phyloP scores from a whole-genome alignment of 2,329 filamentous ascomycete species.

The Hymenoscyphus infarciens region DNA sequence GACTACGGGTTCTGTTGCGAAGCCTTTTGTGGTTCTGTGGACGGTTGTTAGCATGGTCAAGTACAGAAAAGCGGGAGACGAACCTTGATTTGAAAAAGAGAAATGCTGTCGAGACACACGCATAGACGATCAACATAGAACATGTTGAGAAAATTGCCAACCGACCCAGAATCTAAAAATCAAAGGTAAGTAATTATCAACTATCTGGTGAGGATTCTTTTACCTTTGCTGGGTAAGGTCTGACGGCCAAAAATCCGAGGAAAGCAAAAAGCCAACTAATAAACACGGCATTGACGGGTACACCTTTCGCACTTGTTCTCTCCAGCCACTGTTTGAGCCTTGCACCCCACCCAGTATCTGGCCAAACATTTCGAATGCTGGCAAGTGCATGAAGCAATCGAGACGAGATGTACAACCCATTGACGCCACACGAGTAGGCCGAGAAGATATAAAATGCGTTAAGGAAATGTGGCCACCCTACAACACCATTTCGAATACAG shows the following conservation, averaged over 20 bases:
- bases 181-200: neutral
- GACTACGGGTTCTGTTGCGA: neutral
- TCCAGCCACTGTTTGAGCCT: constrained; percentile 35
- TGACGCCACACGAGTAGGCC: constrained; percentile 41
- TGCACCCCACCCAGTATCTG: constrained; percentile 34
- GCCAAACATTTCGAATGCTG: constrained; percentile 39
- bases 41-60: neutral
- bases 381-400: constrained; percentile 43
- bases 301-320: constrained; percentile 36
- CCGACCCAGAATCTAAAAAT: constrained; percentile 1
- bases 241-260: constrained; percentile 38
- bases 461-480: constrained; percentile 40
- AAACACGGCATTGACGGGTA: constrained; percentile 39
- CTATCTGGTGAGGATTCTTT: neutral
- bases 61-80: neutral
- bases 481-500: constrained; percentile 37
- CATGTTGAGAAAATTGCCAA: neutral
- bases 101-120: neutral
- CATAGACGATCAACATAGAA: neutral
- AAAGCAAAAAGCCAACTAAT: constrained; percentile 39
- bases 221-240: constrained; percentile 20
- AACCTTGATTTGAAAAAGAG: neutral
- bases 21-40: constrained; percentile 5
- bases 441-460: constrained; percentile 46
- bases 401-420: constrained; percentile 42